Percentiles rank a stretch among this genome's conserved stretches.
phyloP scores from a whole-genome alignment of 2,329 filamentous ascomycete species.

The Hypoxylon rubiginosum region DNA sequence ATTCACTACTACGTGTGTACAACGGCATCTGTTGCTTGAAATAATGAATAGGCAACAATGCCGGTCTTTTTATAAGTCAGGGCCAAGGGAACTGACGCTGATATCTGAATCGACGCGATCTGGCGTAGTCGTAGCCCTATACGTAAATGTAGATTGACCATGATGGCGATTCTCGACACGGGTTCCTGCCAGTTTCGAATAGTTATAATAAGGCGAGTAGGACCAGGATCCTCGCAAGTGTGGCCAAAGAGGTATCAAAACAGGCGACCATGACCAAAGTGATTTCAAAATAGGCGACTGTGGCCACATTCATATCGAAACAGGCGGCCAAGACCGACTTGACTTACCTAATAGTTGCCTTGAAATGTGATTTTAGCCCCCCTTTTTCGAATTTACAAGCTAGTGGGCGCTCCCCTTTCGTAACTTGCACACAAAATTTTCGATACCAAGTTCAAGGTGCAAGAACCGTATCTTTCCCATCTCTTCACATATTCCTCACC shows the following conservation, averaged over 20 bases:
- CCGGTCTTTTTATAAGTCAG: neutral
- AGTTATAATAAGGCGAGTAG: neutral
- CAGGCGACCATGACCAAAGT: neutral
- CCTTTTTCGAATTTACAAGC: neutral
- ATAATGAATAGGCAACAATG: neutral
- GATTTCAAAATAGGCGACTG: neutral
- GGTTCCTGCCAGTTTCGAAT: neutral
- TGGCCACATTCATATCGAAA: neutral
- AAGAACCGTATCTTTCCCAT: too few species aligned
- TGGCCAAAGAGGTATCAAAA: neutral
- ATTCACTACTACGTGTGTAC: neutral
- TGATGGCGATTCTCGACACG: neutral
- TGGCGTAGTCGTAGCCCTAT: neutral
- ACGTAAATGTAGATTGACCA: neutral
- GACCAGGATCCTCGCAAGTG: too few species aligned
- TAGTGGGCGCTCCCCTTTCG: neutral
- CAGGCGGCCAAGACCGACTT: neutral
- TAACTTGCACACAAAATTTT: neutral
- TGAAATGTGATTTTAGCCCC: neutral
- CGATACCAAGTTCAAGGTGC: too few species aligned
- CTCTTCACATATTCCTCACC: too few species aligned
- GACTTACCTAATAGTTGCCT: neutral
- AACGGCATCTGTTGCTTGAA: neutral
- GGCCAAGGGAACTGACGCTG: too few species aligned
- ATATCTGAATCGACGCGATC: too few species aligned